Base-by-base conservation (phyloP, 441 rosid genomes). In the Erysimum cheiri region DNA sequence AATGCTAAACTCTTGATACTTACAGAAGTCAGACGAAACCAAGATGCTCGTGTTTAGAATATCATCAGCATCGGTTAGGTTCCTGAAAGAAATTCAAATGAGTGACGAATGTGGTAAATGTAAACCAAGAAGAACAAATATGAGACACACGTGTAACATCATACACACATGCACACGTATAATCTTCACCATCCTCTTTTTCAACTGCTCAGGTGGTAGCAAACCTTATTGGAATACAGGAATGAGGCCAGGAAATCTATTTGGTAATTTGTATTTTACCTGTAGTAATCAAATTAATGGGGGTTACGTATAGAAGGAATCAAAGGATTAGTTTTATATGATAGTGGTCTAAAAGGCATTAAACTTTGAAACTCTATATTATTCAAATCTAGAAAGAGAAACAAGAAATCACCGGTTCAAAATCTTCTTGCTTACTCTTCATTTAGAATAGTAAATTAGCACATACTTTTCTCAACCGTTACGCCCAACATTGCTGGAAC, bases 401-500 rank as follows among this genome's bases (percentile, higher is more conserved):
- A 75, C 36, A 75, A 69, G 74, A 69, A 56, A 62, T 56, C 47
- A 69, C 70, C 46, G 7, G 6, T 55, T 69, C 65, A 31, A 63
- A 54, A 48, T 26, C 79, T 69, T 69, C 67, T 47, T 61, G 73
- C 60, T 61, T 55, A 74, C 65, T 74, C 78, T 74, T 68, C 58
- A 11, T 69, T n/a, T 69, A 69, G 17, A 56, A 69, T 63, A 46
- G 62, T 74, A 60, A 53, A 67, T 54, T 12, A 44, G 24, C 28
- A 44, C 15, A 62, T 62, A 57, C 61, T 64, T 75, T 75, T 75
- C 79, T 41, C 71, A 75, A 75, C 79, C 49, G 62, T 63, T 75
- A 75, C 65, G 74, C 74, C 74, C 74, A 69, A 69, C 55, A 69
- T 40, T 69, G 22, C 56, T 55, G 78, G 74, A 69, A 68, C 74